These are phyloP conservation scores for Pseudocercospora cruenta DNA, from an alignment of 2,329 filamentous ascomycete genomes.

Conservation along the genomic window DNA sequence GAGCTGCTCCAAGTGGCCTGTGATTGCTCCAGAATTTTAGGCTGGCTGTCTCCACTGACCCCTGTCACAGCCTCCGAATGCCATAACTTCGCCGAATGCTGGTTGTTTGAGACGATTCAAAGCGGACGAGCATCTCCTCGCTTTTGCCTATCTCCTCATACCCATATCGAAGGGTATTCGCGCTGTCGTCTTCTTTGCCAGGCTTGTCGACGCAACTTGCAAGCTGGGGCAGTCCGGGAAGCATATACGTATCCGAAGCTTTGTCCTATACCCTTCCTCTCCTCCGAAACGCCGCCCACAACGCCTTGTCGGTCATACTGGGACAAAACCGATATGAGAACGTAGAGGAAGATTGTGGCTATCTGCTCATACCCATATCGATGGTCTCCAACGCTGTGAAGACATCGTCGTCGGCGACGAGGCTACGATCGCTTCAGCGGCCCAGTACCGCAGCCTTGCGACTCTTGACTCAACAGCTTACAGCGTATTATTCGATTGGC, in stretches of 20 bases:
- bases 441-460: not conserved
- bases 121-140: not conserved
- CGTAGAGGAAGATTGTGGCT: constrained; percentile 8
- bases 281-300: constrained; percentile 1
- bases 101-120: constrained; percentile 5
- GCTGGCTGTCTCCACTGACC: not conserved
- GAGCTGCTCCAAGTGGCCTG: not conserved
- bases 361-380: constrained; percentile 13
- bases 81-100: not conserved
- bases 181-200: not conserved
- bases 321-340: not conserved
- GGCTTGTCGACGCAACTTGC: not conserved
- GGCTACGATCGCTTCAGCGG: not conserved
- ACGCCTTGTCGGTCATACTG: not conserved
- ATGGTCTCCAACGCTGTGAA: not conserved
- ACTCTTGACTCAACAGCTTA: not conserved
- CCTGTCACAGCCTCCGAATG: not conserved
- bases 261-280: not conserved
- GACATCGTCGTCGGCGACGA: not conserved
- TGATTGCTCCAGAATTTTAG: not conserved
- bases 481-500: not conserved
- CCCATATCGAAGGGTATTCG: not conserved
- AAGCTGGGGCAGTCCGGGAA: not conserved
- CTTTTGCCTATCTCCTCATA: not conserved
- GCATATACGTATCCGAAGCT: not conserved